phyloP scores from a whole-genome alignment of 352 stramenopile species.

The Discostella stelligera region DNA sequence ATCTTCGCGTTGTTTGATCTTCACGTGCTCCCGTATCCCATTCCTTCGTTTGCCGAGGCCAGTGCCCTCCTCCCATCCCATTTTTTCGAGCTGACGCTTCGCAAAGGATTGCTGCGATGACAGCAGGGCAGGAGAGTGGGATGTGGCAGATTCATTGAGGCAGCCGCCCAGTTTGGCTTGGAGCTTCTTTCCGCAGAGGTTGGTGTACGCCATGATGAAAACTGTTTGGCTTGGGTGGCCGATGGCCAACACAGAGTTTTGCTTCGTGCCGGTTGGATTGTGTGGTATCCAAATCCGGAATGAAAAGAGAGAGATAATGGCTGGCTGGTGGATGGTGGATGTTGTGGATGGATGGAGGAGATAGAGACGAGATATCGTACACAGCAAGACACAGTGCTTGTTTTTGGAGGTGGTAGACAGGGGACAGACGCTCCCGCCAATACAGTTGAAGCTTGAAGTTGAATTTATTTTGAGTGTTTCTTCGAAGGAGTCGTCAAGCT shows the following conservation, averaged over 20 bases:
- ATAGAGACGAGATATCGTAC: no score
- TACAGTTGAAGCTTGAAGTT: background rate
- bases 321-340: no score
- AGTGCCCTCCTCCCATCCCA: slow-evolving; percentile 94
- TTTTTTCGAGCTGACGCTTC: slow-evolving; percentile 77
- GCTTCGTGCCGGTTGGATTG: no score
- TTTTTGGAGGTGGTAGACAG: background rate
- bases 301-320: no score
- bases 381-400: background rate
- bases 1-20: slow-evolving; percentile 91
- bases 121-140: slow-evolving; percentile 15
- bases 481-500: no score
- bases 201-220: slow-evolving; percentile 32
- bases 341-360: background rate
- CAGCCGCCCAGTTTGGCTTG: slow-evolving; percentile 47
- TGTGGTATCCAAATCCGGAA: no score
- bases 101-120: slow-evolving; percentile 16
- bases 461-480: no score
- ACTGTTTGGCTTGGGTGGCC: no score
- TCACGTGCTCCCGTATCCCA: slow-evolving; percentile 91
- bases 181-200: slow-evolving; percentile 51
- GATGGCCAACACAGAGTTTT: no score
- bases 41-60: slow-evolving; percentile 94
- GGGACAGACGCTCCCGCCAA: background rate
- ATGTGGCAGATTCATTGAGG: slow-evolving; percentile 57